Base-by-base conservation (phyloP, 202 grass and related monocot species). In the Saccharum hybrid region DNA sequence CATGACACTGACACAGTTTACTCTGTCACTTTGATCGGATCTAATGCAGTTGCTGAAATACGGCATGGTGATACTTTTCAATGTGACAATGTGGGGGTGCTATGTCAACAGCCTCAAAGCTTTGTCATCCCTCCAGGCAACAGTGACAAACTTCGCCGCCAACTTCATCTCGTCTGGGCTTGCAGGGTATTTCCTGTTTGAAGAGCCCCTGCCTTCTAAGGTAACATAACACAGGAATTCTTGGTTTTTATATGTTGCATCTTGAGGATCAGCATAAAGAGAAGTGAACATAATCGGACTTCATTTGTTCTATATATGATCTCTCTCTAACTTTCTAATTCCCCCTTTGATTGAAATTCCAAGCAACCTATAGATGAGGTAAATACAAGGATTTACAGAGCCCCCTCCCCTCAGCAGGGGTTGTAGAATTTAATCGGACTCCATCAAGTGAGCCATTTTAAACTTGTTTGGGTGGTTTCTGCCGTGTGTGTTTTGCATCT, bases 141-240 rank as follows among this genome's bases (percentile, higher is more conserved):
- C 96, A 2, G 91, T 99, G 59, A 96, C 96, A 33, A 99, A 96
- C 81, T 99, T 99, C 7, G 91, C 96, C 0, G 72, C 86, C 26
- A 99, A 99, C 86, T 99, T 99, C 75, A 82, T 99, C 69, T 89
- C 88, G 7, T 99, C 96, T 0, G 93, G 96, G 72, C 83, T 99
- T 72, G 93, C 96, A 38, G 93, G 93, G 15, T 96, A 90, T 76
- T 92, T 94, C 75, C 42, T 99, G 14, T 99, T 99, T 46, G 60
- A 96, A 37, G 93, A 99, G 79, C 88, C 88, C 16, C 68, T 99
- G 26, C 87, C 86, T 91, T 90, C 83, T 18, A 91, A 92, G 96
- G 96, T 99, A 84, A 67, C 64, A 52, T 99, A 82, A 66, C 59
- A 51, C 31, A 1, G 1, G 11, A 68, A 70, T 37, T 71, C 4